Base-by-base conservation (phyloP, 345 rosid genomes). In the rapeseed (Brassica napus) region DNA sequence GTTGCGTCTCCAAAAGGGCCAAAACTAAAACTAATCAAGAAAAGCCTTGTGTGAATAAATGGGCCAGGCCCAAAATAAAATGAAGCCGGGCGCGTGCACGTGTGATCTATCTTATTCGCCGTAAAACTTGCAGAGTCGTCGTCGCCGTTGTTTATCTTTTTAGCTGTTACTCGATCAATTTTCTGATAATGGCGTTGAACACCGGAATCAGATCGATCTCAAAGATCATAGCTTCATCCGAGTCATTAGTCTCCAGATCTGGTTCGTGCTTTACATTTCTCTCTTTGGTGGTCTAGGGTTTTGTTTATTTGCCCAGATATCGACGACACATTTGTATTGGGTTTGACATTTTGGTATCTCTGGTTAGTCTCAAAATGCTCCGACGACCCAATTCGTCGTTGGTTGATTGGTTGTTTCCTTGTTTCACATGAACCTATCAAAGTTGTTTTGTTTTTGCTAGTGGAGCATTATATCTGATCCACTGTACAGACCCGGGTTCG, bases 151-250 rank as follows among this genome's bases (percentile, higher is more conserved):
- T 52, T 24, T 55, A 12, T 69, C 66, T 37, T 39, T 49, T 1
- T 9, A 31, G 65, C 80, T 47, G 58, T 65, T 58, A 65, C 64
- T 76, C 68, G 18, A 75, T 31, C 39, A 39, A 1, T 75, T 52
- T 2, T 65, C 18, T 23, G 67, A 72, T 68, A 39, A 89, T 89
- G 94, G 91, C 94, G 86, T 68, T 89, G 86, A 89, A 80, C 87
- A 87, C 74, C 21, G 89, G 91, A 0, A 55, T 94, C 65, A 84
- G 94, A 89, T 90, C 94, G 35, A 84, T 88, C 39, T 83, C 98
- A 3, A 90, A 71, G 91, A 85, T 94, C 7, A 58, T 94, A 0
- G 69, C 84, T 12, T 86, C 91, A 5, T 82, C 97, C 26, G 86
- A 84, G 58, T 80, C 91, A 28, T 62, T 87, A 55, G 35, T 87